Evolutionary conservation across 2,329 filamentous ascomycete species (phyloP).

Genomic region (Teratosphaeria zuluensis): DNA sequence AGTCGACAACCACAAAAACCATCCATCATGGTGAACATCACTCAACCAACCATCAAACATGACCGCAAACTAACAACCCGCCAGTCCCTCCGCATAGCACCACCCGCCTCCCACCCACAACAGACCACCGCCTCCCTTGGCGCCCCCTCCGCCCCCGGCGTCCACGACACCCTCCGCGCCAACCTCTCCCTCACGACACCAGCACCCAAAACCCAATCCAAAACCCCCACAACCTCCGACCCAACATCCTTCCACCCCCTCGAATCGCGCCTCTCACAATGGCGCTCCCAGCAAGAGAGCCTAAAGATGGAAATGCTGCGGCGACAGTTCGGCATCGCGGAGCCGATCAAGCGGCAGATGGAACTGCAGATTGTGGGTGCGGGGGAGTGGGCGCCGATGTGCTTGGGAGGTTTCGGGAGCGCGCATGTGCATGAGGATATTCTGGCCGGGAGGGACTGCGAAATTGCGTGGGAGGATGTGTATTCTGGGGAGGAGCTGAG

Average conservation of each 20-base stretch:
- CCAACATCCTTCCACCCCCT: slow-evolving; percentile 76
- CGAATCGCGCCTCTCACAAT: slow-evolving; percentile 77
- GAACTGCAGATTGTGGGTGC: slow-evolving; percentile 80
- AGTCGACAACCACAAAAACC: background rate
- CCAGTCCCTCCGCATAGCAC: slow-evolving; percentile 68
- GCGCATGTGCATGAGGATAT: slow-evolving; percentile 82
- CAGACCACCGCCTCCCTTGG: slow-evolving; percentile 42
- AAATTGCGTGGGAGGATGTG: slow-evolving; percentile 87
- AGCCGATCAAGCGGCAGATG: slow-evolving; percentile 88
- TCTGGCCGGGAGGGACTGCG: slow-evolving; percentile 65
- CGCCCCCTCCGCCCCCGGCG: slow-evolving; percentile 82
- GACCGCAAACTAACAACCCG: slow-evolving; percentile 23
- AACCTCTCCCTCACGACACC: slow-evolving; percentile 54
- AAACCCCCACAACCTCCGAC: slow-evolving; percentile 24
- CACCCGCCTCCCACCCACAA: slow-evolving; percentile 52
- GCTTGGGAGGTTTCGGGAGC: slow-evolving; percentile 48
- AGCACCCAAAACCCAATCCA: slow-evolving; percentile 41
- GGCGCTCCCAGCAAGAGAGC: slow-evolving; percentile 79
- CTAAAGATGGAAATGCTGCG: slow-evolving; percentile 83
- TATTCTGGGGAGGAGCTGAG: slow-evolving; percentile 66
- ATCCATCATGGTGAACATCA: background rate
- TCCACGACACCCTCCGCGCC: slow-evolving; percentile 85
- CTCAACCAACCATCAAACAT: background rate
- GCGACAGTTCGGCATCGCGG: slow-evolving; percentile 80
- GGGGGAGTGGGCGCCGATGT: slow-evolving; percentile 69